A percentile compares a stretch with the other conserved stretches of the same genome.
phyloP scores from a whole-genome alignment of 1,139 yeast genomes.

The Taphrina flavorubra region DNA sequence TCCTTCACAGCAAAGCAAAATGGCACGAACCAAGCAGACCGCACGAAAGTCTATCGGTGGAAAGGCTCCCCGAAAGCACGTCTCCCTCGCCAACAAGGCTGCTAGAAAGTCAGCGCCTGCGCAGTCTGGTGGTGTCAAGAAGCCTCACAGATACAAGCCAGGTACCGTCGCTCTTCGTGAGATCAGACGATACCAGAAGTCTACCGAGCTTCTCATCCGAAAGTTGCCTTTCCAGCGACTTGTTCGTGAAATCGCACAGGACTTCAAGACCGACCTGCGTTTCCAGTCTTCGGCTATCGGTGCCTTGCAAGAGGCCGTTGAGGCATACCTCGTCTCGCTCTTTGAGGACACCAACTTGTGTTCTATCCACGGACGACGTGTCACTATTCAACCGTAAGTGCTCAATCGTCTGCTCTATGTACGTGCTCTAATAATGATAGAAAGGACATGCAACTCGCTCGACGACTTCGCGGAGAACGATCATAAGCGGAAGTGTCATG shows the following conservation, averaged over 20 bases:
- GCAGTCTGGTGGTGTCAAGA: constrained; percentile 94
- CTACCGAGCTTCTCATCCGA: constrained; percentile 95
- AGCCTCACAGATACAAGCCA: constrained; percentile 99
- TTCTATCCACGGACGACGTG: constrained; percentile 99
- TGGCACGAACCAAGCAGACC: constrained; percentile 98
- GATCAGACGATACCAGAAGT: constrained; percentile 98
- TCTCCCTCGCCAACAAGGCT: constrained; percentile 87
- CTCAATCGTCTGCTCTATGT: too few species aligned
- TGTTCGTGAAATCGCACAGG: constrained; percentile 97
- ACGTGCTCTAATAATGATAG: constrained; percentile 5
- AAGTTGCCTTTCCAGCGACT: constrained; percentile 98
- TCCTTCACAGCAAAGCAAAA: constrained; percentile 20
- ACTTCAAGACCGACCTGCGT: constrained; percentile 96
- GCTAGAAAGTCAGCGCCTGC: constrained; percentile 95
- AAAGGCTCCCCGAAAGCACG: constrained; percentile 98
- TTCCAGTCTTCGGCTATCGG: constrained; percentile 99
- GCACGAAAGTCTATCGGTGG: constrained; percentile 99
- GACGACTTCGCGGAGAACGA: constrained; percentile 93
- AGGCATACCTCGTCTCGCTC: constrained; percentile 89
- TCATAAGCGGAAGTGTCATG: constrained; percentile 43
- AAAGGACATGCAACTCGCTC: constrained; percentile 98
- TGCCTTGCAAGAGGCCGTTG: constrained; percentile 98
- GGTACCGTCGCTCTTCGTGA: constrained; percentile 99
- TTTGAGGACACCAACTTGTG: constrained; percentile 95
- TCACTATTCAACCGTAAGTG: constrained; percentile 79